Evolutionary conservation across 2,329 filamentous ascomycete species (phyloP).

Genomic region (Paecilomyces sp.): DNA sequence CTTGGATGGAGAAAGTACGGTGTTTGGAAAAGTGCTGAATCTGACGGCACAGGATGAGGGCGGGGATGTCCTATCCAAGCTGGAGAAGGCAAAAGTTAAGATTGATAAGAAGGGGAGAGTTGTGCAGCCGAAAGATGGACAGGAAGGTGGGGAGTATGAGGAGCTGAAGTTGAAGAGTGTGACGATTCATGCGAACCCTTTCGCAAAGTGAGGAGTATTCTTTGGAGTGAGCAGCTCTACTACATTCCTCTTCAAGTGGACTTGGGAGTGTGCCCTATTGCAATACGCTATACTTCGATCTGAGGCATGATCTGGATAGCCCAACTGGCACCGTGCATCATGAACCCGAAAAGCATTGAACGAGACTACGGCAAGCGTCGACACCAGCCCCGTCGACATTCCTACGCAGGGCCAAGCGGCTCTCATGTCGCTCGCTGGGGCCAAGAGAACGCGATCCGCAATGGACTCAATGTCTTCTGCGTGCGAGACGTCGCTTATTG

Average conservation of each 20-base stretch:
- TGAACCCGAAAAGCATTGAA: background rate
- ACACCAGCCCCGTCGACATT: background rate
- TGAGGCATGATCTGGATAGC: background rate
- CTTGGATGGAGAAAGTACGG: conserved; percentile 60
- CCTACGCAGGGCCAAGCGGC: background rate
- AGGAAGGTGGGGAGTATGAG: conserved; percentile 36
- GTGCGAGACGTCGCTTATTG: background rate
- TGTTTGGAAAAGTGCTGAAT: conserved; percentile 55
- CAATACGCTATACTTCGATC: background rate
- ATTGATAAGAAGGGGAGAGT: conserved; percentile 59
- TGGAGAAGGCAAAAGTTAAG: conserved; percentile 54
- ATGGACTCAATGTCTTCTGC: background rate
- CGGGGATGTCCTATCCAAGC: conserved; percentile 37
- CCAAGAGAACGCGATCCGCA: background rate
- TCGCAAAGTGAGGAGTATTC: conserved; percentile 43
- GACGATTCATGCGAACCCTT: conserved; percentile 58
- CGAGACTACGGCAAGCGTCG: background rate
- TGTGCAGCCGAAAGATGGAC: conserved; percentile 33
- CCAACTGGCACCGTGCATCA: background rate
- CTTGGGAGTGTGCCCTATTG: background rate
- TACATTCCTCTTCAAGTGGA: background rate
- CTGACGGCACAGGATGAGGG: conserved; percentile 36
- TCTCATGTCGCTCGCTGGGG: background rate
- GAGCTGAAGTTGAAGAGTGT: conserved; percentile 49
- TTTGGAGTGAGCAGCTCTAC: background rate